These are phyloP conservation scores for Aethionema arabicum DNA, from an alignment of 345 rosid species.

Conservation along the genomic window DNA sequence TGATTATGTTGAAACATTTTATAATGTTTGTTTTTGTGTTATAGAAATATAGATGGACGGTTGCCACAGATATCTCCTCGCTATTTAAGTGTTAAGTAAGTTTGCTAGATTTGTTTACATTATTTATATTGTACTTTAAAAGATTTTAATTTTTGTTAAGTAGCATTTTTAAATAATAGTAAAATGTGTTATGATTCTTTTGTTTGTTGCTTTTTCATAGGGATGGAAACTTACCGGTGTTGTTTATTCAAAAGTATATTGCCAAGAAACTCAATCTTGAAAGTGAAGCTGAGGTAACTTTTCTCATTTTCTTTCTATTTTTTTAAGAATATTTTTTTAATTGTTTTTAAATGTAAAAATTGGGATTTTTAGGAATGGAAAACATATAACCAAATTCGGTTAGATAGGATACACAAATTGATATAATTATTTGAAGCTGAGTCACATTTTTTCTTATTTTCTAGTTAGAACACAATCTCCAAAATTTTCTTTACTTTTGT, in stretches of 20 bases:
- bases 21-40: constrained; percentile 3
- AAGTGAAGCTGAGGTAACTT: constrained; percentile 24
- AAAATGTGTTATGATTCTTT: constrained; percentile 3
- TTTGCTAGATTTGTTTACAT: neutral
- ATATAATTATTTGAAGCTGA: too few relatives aligned
- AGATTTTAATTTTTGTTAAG: too few relatives aligned
- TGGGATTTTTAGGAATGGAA: too few relatives aligned
- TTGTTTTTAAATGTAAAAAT: too few relatives aligned
- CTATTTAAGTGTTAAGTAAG: constrained; percentile 10
- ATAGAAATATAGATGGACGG: constrained; percentile 2
- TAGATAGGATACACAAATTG: too few relatives aligned
- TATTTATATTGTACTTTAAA: too few relatives aligned
- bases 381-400: too few relatives aligned
- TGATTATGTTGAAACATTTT: constrained; percentile 7
- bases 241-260: constrained; percentile 21
- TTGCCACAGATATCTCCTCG: neutral
- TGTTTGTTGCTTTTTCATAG: constrained; percentile 19
- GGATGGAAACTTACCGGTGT: constrained; percentile 15
- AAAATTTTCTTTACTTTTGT: too few relatives aligned
- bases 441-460: too few relatives aligned
- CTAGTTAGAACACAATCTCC: too few relatives aligned
- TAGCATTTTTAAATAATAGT: too few relatives aligned
- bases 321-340: neutral
- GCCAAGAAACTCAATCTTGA: constrained; percentile 10
- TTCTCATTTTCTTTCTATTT: neutral